These are phyloP conservation scores for Rhododendron mucronatum DNA, from an alignment of 148 eudicot genomes.

Conservation along the genomic window DNA sequence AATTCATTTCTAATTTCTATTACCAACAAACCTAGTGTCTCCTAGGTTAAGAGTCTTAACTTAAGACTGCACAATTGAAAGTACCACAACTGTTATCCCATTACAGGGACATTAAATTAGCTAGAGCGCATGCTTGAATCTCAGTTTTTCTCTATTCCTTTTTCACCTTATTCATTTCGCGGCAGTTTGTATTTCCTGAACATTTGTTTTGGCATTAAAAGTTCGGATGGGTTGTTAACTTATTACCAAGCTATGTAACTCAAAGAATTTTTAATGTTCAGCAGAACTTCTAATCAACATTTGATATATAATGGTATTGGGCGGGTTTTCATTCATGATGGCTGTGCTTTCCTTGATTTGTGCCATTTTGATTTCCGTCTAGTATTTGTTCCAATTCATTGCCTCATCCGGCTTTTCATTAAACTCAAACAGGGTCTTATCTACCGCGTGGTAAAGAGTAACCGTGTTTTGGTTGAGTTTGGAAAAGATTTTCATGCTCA, in stretches of 20 bases:
- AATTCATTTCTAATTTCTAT: not conserved
- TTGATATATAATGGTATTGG: not conserved
- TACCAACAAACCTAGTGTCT: not conserved
- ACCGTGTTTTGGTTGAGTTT: slow-evolving; percentile 22
- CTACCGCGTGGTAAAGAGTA: slow-evolving; percentile 20
- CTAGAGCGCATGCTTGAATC: not conserved
- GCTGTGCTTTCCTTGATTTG: not conserved
- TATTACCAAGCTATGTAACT: not conserved
- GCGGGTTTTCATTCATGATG: not conserved
- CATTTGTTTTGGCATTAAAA: not conserved
- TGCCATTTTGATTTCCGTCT: not conserved
- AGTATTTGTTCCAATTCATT: not conserved
- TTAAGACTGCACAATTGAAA: too few species aligned
- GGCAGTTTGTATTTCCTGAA: not conserved
- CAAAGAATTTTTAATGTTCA: not conserved
- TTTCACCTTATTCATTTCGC: not conserved
- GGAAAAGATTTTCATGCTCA: slow-evolving; percentile 19
- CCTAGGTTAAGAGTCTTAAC: too few species aligned
- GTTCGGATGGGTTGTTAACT: not conserved
- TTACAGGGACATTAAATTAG: too few species aligned
- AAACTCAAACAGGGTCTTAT: slow-evolving; percentile 18
- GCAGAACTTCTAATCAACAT: not conserved
- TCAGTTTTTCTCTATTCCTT: not conserved
- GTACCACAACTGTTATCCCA: too few species aligned
- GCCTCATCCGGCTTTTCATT: not conserved